phyloP scores from a whole-genome alignment of 2,329 filamentous ascomycete genomes.

The Trichoderma guizhouense region DNA sequence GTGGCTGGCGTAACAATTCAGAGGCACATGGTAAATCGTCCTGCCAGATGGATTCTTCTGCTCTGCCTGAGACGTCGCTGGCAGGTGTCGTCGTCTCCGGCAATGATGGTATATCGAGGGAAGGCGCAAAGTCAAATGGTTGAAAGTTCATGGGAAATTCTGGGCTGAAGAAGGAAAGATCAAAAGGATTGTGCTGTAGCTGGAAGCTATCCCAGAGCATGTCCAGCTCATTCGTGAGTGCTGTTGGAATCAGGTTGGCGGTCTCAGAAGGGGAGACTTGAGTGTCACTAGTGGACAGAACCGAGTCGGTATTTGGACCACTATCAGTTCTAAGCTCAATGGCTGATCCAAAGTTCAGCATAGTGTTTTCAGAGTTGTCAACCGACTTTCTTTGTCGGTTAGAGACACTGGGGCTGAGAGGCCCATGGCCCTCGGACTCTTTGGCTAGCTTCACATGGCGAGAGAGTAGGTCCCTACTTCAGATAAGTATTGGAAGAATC shows the following conservation, averaged over 20 bases:
- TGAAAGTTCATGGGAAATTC: slow-evolving; percentile 5
- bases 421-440: slow-evolving; percentile 1
- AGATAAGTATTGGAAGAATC: background rate
- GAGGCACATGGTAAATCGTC: slow-evolving; percentile 11
- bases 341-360: background rate
- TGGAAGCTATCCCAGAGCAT: slow-evolving; percentile 12
- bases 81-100: background rate
- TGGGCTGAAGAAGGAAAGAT: background rate
- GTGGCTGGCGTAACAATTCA: background rate
- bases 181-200: slow-evolving; percentile 2
- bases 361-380: background rate
- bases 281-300: background rate
- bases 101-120: background rate
- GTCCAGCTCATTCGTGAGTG: background rate
- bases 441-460: slow-evolving; percentile 9
- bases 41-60: slow-evolving; percentile 10
- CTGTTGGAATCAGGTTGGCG: background rate
- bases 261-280: background rate
- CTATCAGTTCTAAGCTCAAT: background rate
- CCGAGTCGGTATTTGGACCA: background rate
- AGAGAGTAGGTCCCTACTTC: background rate
- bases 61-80: background rate
- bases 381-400: background rate
- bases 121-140: background rate
- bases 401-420: background rate